Percentiles rank a stretch among this genome's conserved stretches.
These are phyloP conservation scores for Sutorius eximius DNA, from an alignment of 1,284 basidiomycete species.

Conservation along the genomic window DNA sequence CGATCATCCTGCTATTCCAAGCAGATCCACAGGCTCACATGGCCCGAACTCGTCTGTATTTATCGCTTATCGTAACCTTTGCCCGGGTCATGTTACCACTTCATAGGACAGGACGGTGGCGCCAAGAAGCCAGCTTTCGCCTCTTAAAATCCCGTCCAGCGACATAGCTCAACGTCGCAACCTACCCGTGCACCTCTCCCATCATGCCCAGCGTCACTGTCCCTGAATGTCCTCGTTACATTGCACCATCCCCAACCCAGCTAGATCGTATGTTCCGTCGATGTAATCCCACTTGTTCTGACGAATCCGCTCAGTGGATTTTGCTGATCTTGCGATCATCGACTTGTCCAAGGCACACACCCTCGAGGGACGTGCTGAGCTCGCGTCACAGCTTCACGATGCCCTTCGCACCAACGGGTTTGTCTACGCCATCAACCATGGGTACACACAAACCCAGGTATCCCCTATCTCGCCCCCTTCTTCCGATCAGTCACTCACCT, in stretches of 20 bases:
- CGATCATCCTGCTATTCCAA: not conserved
- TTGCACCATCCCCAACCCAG: conserved; percentile 18
- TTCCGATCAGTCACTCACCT: not conserved
- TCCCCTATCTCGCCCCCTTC: not conserved
- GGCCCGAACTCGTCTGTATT: not conserved
- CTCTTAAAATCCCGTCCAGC: not conserved
- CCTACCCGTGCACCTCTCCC: not conserved
- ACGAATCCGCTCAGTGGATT: conserved; percentile 47
- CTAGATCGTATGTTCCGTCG: conserved; percentile 16
- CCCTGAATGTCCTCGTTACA: conserved; percentile 22
- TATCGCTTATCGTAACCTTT: not conserved
- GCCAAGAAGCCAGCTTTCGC: not conserved
- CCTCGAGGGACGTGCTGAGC: conserved; percentile 47
- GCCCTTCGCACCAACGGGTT: conserved; percentile 63
- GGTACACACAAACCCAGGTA: conserved; percentile 50
- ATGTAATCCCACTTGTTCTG: not conserved
- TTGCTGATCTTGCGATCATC: conserved; percentile 63
- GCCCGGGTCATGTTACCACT: conserved; percentile 5
- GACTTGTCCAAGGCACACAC: conserved; percentile 57
- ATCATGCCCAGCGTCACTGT: conserved; percentile 12
- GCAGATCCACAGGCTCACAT: not conserved
- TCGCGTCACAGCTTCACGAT: conserved; percentile 51
- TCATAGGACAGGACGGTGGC: not conserved
- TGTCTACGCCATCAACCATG: conserved; percentile 62
- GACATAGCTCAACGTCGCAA: not conserved